Evolutionary conservation across 352 stramenopile genomes (phyloP), one percentile per base, ranked within the genome.

Genomic region (Phytophthora cactorum): DNA sequence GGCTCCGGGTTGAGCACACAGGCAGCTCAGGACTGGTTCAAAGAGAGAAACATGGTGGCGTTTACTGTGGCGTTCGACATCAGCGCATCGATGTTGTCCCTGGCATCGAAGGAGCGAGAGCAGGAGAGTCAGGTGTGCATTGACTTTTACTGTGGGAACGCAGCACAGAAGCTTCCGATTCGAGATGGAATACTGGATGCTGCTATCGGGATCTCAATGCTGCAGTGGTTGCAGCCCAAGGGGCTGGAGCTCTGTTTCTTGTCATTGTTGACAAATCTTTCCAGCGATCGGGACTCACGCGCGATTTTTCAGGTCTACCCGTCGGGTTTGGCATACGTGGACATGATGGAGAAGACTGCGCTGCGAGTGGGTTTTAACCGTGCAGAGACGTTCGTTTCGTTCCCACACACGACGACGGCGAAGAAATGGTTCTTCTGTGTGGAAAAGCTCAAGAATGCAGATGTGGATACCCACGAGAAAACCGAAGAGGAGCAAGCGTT

Each of bases 251-350:
- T 74, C n/a, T 95, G 84, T 53, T 91, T 91, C 52, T 67, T 52
- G 31, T 89, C 81, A 28, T 53, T 95, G 9, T 31, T 76, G 2
- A 53, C 59, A 36, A 71, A 78, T 15, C 56, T 92, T 9, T 65
- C 72, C 6, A 9, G 28, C 15, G 29, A 51, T 15, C 27, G 44
- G 3, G 43, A 74, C 50, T 41, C 59, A 2, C 39, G 41, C 34
- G 86, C 79, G 0, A 71, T 93, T 25, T 92, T 95, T 41, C 87
- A 95, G 59, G 74, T 95, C 12, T 95, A 95, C 53, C 83, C 84
- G 11, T 75, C 71, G 12, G 71, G 70, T 25, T 38, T 75, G 8
- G 70, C 78, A 14, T 82, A 90, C 47, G 83, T 92, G 14, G 59
- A 81, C 6, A 67, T 78, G 5, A 93, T 93, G 84, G 81, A 92